phyloP scores from a whole-genome alignment of 768 basidiomycete genomes.

The Boletus patriciae region DNA sequence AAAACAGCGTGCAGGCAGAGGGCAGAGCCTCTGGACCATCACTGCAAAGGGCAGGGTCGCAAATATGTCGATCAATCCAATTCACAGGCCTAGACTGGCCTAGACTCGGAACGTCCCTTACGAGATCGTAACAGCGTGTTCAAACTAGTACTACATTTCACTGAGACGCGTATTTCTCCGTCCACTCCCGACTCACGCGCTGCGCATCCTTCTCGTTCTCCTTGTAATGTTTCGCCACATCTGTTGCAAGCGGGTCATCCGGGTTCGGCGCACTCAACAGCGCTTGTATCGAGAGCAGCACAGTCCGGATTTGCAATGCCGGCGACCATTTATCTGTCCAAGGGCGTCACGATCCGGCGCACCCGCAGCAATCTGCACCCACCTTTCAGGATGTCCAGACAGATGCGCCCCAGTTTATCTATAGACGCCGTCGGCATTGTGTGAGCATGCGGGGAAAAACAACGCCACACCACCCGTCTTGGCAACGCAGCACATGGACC shows the following conservation, averaged over 20 bases:
- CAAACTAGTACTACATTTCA: slow-evolving; percentile 11
- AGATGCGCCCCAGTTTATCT: slow-evolving; percentile 99
- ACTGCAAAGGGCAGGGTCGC: slow-evolving; percentile 9
- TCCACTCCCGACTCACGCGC: slow-evolving; percentile 93
- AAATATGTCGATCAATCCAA: slow-evolving; percentile 19
- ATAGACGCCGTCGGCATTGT: slow-evolving; percentile 14
- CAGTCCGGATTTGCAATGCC: slow-evolving; percentile 96
- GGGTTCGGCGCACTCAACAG: slow-evolving; percentile 95
- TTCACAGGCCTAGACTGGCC: slow-evolving; percentile 28
- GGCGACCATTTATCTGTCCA: slow-evolving; percentile 96
- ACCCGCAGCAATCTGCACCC: slow-evolving; percentile 20
- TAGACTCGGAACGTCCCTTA: slow-evolving; percentile 12
- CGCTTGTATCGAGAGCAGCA: slow-evolving; percentile 96
- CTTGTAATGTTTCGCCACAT: slow-evolving; percentile 98
- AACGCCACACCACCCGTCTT: slow-evolving; percentile 13
- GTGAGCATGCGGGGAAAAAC: slow-evolving; percentile 24
- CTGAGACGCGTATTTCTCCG: slow-evolving; percentile 72
- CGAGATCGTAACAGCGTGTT: slow-evolving; percentile 12
- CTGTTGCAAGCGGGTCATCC: slow-evolving; percentile 91
- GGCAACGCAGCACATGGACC: slow-evolving; percentile 3
- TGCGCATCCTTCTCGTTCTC: slow-evolving; percentile 94
- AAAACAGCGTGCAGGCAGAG: slow-evolving; percentile 9
- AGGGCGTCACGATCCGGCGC: neutral
- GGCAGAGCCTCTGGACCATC: slow-evolving; percentile 7
- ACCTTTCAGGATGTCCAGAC: slow-evolving; percentile 98